Percentiles rank a stretch among this genome's conserved stretches.
Conservation (phyloP, 306 rosid genomes). For the Vigna unguiculata region DNA sequence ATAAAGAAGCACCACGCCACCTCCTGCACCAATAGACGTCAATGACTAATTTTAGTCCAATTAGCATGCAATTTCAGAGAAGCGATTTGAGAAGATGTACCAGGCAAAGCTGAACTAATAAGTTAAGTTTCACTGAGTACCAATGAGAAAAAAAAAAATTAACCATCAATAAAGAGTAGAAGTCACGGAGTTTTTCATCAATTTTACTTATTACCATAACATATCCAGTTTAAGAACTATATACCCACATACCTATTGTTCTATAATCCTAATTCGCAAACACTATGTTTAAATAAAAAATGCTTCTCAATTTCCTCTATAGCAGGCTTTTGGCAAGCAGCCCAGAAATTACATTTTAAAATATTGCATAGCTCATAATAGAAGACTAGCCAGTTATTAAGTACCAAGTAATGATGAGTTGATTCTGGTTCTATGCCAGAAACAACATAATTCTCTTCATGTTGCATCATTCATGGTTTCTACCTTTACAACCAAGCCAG, state of each 20-base stretch:
- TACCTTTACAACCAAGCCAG: conserved; percentile 18
- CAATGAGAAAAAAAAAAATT: conserved; percentile 15
- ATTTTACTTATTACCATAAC: conserved; percentile 8
- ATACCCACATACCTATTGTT: conserved; percentile 2
- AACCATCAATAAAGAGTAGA: conserved; percentile 8
- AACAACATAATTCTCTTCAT: conserved; percentile 13
- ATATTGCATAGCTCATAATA: conserved; percentile 9
- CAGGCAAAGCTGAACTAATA: conserved; percentile 3
- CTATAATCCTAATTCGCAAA: conserved; percentile 23
- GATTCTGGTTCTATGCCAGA: background rate
- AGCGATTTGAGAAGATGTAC: conserved; percentile 21
- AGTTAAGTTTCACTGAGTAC: conserved; percentile 21
- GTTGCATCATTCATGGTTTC: background rate
- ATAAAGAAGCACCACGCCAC: conserved; percentile 78
- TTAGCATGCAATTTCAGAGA: conserved; percentile 14
- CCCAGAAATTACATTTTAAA: conserved; percentile 23
- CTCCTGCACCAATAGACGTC: conserved; percentile 60
- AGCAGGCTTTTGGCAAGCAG: conserved; percentile 29
- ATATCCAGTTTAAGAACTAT: conserved; percentile 6
- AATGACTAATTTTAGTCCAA: conserved; percentile 12
- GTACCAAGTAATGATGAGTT: conserved; percentile 7
- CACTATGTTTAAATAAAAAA: conserved; percentile 9
- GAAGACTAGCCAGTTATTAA: conserved; percentile 25
- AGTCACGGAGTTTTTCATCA: background rate
- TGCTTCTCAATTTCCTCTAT: conserved; percentile 1